Conservation (phyloP, 192 early-diverging fungal species). For the Coemansia sp. region DNA sequence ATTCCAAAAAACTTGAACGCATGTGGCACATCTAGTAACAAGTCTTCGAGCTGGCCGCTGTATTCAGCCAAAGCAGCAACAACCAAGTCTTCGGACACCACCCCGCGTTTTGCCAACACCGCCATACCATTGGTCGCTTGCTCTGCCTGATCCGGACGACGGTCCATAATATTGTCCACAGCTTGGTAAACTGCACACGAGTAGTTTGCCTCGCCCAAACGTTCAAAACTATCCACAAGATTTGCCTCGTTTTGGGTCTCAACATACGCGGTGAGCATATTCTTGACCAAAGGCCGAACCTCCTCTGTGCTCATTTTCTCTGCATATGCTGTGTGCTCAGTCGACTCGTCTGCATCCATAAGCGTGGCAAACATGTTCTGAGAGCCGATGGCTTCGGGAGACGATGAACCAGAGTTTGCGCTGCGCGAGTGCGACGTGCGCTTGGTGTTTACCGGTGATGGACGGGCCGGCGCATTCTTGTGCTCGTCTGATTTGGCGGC, state of each 20-base stretch:
- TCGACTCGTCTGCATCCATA: neutral
- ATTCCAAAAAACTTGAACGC: conserved; percentile 60
- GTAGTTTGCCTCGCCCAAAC: neutral
- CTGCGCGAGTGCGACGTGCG: neutral
- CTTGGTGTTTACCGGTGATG: conserved; percentile 25
- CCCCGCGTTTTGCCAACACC: conserved; percentile 8
- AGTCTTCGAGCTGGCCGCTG: conserved; percentile 61
- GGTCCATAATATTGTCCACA: conserved; percentile 36
- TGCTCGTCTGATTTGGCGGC: neutral
- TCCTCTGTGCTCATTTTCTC: neutral
- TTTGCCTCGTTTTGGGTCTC: neutral
- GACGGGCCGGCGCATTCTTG: conserved; percentile 19
- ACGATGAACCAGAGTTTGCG: neutral
- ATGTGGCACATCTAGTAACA: conserved; percentile 63
- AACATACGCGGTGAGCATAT: neutral
- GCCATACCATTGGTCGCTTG: conserved; percentile 15
- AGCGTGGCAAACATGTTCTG: conserved; percentile 7
- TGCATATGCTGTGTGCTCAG: neutral
- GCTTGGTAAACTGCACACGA: neutral
- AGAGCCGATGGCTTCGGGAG: neutral
- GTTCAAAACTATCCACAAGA: neutral
- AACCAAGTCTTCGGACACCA: conserved; percentile 45
- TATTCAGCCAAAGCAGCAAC: conserved; percentile 49
- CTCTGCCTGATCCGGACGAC: conserved; percentile 54
- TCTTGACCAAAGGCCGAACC: neutral